Evolutionary conservation across 495 filamentous ascomycete species (phyloP), one percentile per base, ranked within the genome.

Genomic region (Lasiosphaeria hispida): DNA sequence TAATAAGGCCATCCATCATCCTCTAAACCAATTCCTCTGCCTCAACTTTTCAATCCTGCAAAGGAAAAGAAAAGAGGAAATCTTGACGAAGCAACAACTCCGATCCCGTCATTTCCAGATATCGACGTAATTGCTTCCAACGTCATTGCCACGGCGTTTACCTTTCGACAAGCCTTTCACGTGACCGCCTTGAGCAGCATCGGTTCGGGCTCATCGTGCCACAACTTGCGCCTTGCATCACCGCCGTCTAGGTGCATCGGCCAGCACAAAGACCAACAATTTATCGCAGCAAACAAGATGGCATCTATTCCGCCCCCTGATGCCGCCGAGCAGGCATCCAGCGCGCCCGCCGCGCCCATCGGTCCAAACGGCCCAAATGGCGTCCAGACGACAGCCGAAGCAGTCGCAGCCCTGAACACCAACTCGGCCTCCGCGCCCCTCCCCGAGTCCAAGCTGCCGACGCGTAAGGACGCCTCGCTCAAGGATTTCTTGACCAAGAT

Each of bases 401-500:
- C 58, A 4, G 23, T 45, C 7, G 41, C 34, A 9, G n/a, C 23
- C 4, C 53, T 18, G 33, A 41, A 4, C 23, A 11, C 53, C 17
- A 14, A 7, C 3, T 33, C 30, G 35, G 41, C 15, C 0, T 17
- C 60, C 19, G 54, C 59, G 2, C 36, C 48, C 4, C 14, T 65
- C 19, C 58, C 61, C 30, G 80, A 81, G 4, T 54, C 75, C 1
- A 79, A 71, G 63, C 47, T 78, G 2, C 82, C 90, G 0, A 87
- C 85, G 19, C 89, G 90, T 66, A 97, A 97, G 70, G 94, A 98
- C 72, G 88, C 87, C 1, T 92, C 86, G 14, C 76, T 98, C 55
- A 89, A 90, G 59, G 92, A 97, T 67, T 96, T 98, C 66, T 71
- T 98, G 9, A 77, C 80, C 38, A 96, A 93, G 79, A 97, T 97